Evolutionary conservation across 805 yeast genomes (phyloP).

Genomic region (Nakazawaea ernobii): DNA sequence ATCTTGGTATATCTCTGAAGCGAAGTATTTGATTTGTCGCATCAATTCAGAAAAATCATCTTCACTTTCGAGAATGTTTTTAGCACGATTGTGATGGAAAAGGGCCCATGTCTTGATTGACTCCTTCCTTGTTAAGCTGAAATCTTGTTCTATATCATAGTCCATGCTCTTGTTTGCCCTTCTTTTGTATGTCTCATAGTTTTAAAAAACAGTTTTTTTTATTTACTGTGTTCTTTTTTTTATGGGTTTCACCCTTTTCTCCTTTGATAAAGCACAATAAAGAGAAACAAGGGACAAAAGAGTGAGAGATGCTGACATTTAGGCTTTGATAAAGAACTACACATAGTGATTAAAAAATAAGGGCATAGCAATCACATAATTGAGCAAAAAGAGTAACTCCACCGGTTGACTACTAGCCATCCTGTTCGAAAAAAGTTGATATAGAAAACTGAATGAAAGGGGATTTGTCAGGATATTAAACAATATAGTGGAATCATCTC

Average conservation of each 20-base stretch:
- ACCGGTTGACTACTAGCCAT: too few relatives aligned
- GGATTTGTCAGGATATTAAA: too few relatives aligned
- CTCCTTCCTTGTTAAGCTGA: background rate
- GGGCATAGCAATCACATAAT: too few relatives aligned
- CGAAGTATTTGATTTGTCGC: background rate
- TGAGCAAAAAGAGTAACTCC: too few relatives aligned
- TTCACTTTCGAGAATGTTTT: background rate
- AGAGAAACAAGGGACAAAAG: too few relatives aligned
- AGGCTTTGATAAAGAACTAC: too few relatives aligned
- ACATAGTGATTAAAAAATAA: too few relatives aligned
- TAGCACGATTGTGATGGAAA: background rate
- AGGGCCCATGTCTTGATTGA: background rate
- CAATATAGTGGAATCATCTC: background rate
- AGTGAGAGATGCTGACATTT: too few relatives aligned
- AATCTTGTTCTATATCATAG: slow-evolving; percentile 1
- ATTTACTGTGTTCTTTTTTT: too few relatives aligned
- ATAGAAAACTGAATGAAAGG: background rate
- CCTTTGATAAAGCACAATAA: too few relatives aligned
- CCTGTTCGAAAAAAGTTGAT: too few relatives aligned
- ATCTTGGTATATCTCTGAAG: background rate
- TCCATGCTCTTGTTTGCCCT: background rate
- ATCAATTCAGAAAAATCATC: background rate
- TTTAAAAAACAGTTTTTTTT: background rate
- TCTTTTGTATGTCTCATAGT: background rate
- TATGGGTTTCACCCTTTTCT: too few relatives aligned